Evolutionary conservation across 2,329 filamentous ascomycete genomes (phyloP).

Genomic region (Stromatinia cepivora): DNA sequence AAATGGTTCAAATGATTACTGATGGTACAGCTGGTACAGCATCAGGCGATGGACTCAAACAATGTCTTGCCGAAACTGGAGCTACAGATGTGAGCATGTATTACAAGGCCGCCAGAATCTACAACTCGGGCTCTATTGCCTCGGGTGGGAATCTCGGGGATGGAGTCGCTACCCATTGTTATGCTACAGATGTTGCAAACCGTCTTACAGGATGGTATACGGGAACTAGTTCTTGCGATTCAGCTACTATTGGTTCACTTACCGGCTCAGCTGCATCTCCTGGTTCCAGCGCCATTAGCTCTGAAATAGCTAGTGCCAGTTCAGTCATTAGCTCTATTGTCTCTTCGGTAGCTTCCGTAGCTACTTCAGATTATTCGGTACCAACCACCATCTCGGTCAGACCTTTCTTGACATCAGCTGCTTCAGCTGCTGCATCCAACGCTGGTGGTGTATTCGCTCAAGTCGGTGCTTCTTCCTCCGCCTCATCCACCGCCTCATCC

Average conservation of each 20-base stretch:
- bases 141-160: slow-evolving; percentile 40
- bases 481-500: neutral
- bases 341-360: neutral
- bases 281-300: neutral
- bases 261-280: slow-evolving; percentile 4
- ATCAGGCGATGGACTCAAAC: slow-evolving; percentile 35
- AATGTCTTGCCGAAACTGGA: slow-evolving; percentile 31
- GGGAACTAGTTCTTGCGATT: slow-evolving; percentile 26
- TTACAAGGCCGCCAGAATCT: slow-evolving; percentile 44
- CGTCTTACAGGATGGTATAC: slow-evolving; percentile 28
- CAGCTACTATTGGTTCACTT: slow-evolving; percentile 26
- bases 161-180: slow-evolving; percentile 33
- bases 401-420: neutral
- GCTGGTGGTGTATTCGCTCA: slow-evolving; percentile 2
- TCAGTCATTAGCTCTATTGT: neutral
- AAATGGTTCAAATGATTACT: slow-evolving; percentile 39
- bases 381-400: neutral
- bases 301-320: neutral
- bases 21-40: slow-evolving; percentile 39
- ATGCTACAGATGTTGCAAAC: slow-evolving; percentile 35
- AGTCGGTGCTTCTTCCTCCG: neutral
- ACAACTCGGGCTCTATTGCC: slow-evolving; percentile 46
- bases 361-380: neutral
- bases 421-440: neutral
- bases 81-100: slow-evolving; percentile 37